Conservation (phyloP, 1,284 basidiomycete genomes). For the Cutaneotrichosporon sp. region DNA sequence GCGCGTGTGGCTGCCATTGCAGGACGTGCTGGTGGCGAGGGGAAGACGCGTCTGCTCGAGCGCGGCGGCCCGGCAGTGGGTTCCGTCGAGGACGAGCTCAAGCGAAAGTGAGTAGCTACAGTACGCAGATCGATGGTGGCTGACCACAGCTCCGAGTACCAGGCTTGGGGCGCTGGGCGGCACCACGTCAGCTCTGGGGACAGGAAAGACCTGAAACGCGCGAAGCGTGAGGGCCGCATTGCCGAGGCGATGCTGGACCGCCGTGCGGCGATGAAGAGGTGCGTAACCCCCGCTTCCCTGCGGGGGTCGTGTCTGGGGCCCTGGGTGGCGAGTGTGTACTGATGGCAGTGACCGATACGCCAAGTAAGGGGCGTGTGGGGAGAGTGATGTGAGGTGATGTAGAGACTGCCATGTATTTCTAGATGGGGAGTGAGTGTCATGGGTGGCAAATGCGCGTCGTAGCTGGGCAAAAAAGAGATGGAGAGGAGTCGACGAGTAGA, state of each 20-base stretch:
- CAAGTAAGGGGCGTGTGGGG: slow-evolving; percentile 27
- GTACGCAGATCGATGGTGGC: background rate
- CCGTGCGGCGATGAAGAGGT: slow-evolving; percentile 90
- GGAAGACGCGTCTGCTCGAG: slow-evolving; percentile 60
- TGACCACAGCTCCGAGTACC: slow-evolving; percentile 58
- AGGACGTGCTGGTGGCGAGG: slow-evolving; percentile 51
- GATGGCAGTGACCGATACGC: slow-evolving; percentile 45
- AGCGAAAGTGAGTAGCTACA: slow-evolving; percentile 49
- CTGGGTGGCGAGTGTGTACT: slow-evolving; percentile 8
- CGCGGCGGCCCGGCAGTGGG: slow-evolving; percentile 52
- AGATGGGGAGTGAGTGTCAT: too few species aligned
- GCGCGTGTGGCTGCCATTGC: slow-evolving; percentile 56
- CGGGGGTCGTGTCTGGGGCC: background rate
- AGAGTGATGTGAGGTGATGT: background rate
- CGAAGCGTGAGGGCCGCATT: slow-evolving; percentile 80
- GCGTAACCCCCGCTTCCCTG: slow-evolving; percentile 27
- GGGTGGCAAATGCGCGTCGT: background rate
- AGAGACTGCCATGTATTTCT: background rate
- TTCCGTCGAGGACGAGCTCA: slow-evolving; percentile 52
- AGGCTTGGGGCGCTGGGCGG: slow-evolving; percentile 83
- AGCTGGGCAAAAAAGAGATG: background rate
- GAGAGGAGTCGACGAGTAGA: background rate
- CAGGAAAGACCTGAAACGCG: slow-evolving; percentile 74
- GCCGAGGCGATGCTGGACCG: slow-evolving; percentile 87
- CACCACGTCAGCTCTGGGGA: slow-evolving; percentile 60